These are phyloP conservation scores for Neofusicoccum ribis DNA, from an alignment of 2,329 filamentous ascomycete genomes.

Conservation along the genomic window DNA sequence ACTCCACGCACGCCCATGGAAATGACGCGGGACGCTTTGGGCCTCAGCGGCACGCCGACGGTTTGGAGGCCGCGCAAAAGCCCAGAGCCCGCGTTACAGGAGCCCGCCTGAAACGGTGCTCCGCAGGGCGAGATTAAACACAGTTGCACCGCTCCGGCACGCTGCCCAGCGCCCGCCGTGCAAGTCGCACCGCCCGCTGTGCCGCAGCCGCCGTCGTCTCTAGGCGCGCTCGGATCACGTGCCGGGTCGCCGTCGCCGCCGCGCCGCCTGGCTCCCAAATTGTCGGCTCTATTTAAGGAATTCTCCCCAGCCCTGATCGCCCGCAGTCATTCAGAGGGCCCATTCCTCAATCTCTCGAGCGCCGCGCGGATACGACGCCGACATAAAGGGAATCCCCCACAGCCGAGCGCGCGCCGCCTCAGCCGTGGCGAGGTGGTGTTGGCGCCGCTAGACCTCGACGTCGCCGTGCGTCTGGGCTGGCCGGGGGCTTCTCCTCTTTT, in stretches of 20 bases:
- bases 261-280: background rate
- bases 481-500: slow-evolving; percentile 8
- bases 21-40: slow-evolving; percentile 18
- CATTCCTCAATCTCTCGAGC: slow-evolving; percentile 8
- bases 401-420: slow-evolving; percentile 1
- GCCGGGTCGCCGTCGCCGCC: background rate
- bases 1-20: background rate
- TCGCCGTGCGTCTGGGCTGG: slow-evolving; percentile 2
- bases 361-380: background rate
- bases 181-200: slow-evolving; percentile 2
- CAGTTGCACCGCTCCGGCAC: background rate
- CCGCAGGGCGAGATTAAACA: slow-evolving; percentile 6
- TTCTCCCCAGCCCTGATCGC: slow-evolving; percentile 9
- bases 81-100: slow-evolving; percentile 9
- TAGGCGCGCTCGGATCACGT: slow-evolving; percentile 10
- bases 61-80: slow-evolving; percentile 1
- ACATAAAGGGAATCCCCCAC: slow-evolving; percentile 8
- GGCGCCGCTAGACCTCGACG: background rate
- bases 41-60: slow-evolving; percentile 12
- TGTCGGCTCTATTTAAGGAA: slow-evolving; percentile 7
- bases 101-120: slow-evolving; percentile 11
- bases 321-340: background rate
- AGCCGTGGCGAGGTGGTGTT: slow-evolving; percentile 14
- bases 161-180: background rate
- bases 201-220: background rate